Evolutionary conservation across 768 basidiomycete genomes (phyloP).

Genomic region (Kwoniella sp.): DNA sequence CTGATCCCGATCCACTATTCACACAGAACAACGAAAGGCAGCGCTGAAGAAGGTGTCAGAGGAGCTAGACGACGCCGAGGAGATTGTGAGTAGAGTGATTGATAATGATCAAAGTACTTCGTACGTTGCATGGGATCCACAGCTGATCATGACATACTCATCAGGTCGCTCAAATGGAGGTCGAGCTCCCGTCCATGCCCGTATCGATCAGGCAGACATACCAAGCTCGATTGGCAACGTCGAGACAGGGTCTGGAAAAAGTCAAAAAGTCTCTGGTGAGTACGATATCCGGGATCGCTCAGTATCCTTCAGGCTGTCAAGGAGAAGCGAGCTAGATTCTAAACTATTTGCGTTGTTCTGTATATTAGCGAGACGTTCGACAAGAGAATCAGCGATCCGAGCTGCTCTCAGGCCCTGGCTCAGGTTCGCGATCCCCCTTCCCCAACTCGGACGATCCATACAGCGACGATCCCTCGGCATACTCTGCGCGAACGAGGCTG

Average conservation of each 20-base stretch:
- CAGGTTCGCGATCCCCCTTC: conserved; percentile 11
- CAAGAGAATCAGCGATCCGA: conserved; percentile 72
- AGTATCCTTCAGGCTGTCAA: too few species aligned
- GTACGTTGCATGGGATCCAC: not conserved
- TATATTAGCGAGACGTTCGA: conserved; percentile 74
- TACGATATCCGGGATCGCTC: too few species aligned
- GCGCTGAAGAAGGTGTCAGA: conserved; percentile 81
- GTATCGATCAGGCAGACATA: conserved; percentile 78
- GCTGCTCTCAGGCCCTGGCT: conserved; percentile 63
- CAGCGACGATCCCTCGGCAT: conserved; percentile 62
- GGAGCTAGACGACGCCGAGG: conserved; percentile 97
- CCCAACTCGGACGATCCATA: conserved; percentile 68
- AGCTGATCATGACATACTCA: not conserved
- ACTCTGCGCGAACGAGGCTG: conserved; percentile 65
- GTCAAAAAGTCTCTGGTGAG: conserved; percentile 71
- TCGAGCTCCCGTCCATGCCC: conserved; percentile 93
- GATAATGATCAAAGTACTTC: not conserved
- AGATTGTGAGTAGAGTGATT: conserved; percentile 80
- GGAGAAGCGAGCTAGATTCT: too few species aligned
- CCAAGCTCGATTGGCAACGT: conserved; percentile 70
- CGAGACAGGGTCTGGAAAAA: conserved; percentile 73
- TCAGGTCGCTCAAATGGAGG: conserved; percentile 98
- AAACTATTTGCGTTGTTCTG: too few species aligned
- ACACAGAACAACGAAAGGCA: conserved; percentile 77
- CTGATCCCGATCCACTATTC: too few species aligned